A percentile compares a stretch with the other conserved stretches of the same genome.
phyloP scores from a whole-genome alignment of 169 alveolate species.

The Babesia caballi region DNA sequence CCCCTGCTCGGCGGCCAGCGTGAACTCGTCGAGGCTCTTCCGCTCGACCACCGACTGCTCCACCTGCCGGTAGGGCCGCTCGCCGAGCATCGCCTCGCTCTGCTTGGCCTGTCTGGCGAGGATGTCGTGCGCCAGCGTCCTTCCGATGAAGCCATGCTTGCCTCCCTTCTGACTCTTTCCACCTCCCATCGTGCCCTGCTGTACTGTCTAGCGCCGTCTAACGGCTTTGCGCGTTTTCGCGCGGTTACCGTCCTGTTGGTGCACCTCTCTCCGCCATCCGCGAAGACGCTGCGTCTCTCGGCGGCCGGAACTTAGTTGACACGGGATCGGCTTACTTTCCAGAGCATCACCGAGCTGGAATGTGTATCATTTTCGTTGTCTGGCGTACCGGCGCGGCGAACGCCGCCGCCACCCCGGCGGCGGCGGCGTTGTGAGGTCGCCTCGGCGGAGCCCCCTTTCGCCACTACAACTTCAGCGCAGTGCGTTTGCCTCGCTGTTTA shows the following conservation, averaged over 20 bases:
- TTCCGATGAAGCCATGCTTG: constrained; percentile 62
- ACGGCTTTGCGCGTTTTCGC: neutral
- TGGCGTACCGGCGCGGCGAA: neutral
- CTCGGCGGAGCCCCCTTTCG: neutral
- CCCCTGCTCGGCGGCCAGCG: constrained; percentile 47
- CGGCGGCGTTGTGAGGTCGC: neutral
- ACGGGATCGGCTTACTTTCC: neutral
- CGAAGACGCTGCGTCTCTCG: neutral
- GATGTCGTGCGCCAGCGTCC: constrained; percentile 67
- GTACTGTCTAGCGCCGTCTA: neutral
- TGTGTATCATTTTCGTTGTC: neutral
- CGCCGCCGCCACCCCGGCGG: neutral
- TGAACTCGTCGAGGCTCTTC: constrained; percentile 50
- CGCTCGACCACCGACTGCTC: constrained; percentile 63
- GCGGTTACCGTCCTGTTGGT: neutral
- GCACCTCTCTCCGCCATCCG: neutral
- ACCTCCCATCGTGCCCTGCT: constrained; percentile 54
- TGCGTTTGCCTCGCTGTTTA: constrained; percentile 4
- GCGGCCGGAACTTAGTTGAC: neutral
- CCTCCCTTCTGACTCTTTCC: constrained; percentile 68
- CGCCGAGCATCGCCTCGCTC: constrained; percentile 1
- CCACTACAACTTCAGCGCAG: neutral
- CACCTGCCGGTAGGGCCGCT: neutral
- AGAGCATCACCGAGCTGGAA: too few relatives aligned
- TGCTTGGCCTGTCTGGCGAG: constrained; percentile 39